Percentiles rank a stretch among this genome's conserved stretches.
Evolutionary conservation across 495 filamentous ascomycete genomes (phyloP).

Genomic region (Bathelium albidoporum): DNA sequence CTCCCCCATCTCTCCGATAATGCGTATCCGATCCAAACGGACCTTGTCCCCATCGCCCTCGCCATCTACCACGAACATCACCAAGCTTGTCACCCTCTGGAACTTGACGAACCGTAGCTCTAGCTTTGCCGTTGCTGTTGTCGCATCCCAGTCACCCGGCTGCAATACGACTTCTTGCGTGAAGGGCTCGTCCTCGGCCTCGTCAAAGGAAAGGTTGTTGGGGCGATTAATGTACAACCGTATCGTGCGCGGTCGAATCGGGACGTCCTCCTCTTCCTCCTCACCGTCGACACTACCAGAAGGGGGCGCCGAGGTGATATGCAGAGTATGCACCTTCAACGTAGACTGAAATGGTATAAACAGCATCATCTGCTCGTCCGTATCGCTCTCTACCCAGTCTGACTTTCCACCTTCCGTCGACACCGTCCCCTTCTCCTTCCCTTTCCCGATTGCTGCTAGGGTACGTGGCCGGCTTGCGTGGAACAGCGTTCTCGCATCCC

Average conservation of each 20-base stretch:
- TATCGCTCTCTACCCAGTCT: slow-evolving; percentile 98
- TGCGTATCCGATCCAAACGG: slow-evolving; percentile 69
- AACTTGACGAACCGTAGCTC: slow-evolving; percentile 91
- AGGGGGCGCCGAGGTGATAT: slow-evolving; percentile 75
- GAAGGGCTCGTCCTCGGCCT: slow-evolving; percentile 72
- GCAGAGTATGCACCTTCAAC: slow-evolving; percentile 80
- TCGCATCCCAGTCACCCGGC: slow-evolving; percentile 70
- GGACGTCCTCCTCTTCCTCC: slow-evolving; percentile 53
- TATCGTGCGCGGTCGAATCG: slow-evolving; percentile 77
- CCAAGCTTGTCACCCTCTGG: slow-evolving; percentile 77
- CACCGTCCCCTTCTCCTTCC: slow-evolving; percentile 39
- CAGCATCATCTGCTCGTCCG: slow-evolving; percentile 95
- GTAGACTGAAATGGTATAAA: slow-evolving; percentile 83
- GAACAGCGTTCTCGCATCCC: slow-evolving; percentile 61
- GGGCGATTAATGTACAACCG: slow-evolving; percentile 76
- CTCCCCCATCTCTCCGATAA: slow-evolving; percentile 88
- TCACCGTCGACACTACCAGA: slow-evolving; percentile 28
- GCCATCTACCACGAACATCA: slow-evolving; percentile 81
- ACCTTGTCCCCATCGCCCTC: slow-evolving; percentile 80
- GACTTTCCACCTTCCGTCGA: slow-evolving; percentile 25
- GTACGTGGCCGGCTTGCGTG: slow-evolving; percentile 55
- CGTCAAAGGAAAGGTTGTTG: slow-evolving; percentile 88
- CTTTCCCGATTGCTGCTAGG: slow-evolving; percentile 33
- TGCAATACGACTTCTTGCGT: slow-evolving; percentile 68
- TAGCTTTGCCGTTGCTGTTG: slow-evolving; percentile 75